A percentile compares a stretch with the other conserved stretches of the same genome.
These are phyloP conservation scores for Fusarium liriodendri DNA, from an alignment of 2,329 filamentous ascomycete genomes.

Conservation along the genomic window DNA sequence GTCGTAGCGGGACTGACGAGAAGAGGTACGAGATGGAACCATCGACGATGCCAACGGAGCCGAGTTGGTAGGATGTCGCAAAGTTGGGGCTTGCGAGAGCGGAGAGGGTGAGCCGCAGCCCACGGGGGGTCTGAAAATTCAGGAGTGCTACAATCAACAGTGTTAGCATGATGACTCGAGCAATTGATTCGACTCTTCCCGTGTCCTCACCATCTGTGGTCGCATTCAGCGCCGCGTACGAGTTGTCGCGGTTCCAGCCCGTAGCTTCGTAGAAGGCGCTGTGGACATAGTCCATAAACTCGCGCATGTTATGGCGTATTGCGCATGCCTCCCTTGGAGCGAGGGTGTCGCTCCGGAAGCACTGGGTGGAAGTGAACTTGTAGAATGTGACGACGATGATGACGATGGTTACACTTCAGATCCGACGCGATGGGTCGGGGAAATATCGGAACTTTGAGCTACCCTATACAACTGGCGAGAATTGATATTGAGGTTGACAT, in stretches of 20 bases:
- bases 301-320: conserved; percentile 73
- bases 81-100: conserved; percentile 94
- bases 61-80: conserved; percentile 91
- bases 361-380: background rate
- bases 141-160: conserved; percentile 72
- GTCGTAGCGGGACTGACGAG: conserved; percentile 81
- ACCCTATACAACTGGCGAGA: conserved; percentile 18
- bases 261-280: conserved; percentile 88
- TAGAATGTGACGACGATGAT: background rate
- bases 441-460: conserved; percentile 21
- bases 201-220: conserved; percentile 76
- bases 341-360: conserved; percentile 32
- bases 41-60: conserved; percentile 90
- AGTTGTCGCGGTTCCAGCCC: conserved; percentile 91
- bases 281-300: conserved; percentile 98
- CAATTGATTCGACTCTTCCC: background rate
- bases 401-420: conserved; percentile 1
- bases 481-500: no score
- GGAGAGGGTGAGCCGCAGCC: conserved; percentile 87
- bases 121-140: conserved; percentile 87
- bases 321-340: conserved; percentile 43
- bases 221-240: conserved; percentile 86
- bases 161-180: conserved; percentile 32
- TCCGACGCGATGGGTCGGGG: conserved; percentile 1
- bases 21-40: conserved; percentile 98